A percentile compares a stretch with the other conserved stretches of the same genome.
Evolutionary conservation across 2,329 filamentous ascomycete genomes (phyloP).

Genomic region (Tolypocladium album): DNA sequence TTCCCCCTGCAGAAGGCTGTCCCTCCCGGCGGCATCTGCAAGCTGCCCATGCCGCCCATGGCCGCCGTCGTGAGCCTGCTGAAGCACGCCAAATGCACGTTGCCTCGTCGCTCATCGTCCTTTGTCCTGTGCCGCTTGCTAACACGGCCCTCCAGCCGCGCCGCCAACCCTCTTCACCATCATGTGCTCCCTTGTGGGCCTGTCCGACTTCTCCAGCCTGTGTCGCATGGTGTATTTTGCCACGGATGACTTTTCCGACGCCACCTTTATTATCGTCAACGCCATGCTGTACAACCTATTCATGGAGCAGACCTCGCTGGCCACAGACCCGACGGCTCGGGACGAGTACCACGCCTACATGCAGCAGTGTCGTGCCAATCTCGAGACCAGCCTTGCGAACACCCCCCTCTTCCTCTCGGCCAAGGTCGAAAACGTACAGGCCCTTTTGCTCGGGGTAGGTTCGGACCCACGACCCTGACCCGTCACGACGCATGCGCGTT

Average conservation of each 20-base stretch:
- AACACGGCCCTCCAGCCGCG: conserved; percentile 19
- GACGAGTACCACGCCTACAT: conserved; percentile 27
- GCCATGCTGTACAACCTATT: conserved; percentile 39
- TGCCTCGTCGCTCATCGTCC: background rate
- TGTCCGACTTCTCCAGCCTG: conserved; percentile 37
- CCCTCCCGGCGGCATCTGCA: conserved; percentile 33
- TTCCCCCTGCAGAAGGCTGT: conserved; percentile 35
- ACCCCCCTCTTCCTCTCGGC: conserved; percentile 47
- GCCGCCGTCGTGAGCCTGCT: conserved; percentile 36
- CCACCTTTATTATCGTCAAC: conserved; percentile 39
- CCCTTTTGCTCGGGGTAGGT: conserved; percentile 46
- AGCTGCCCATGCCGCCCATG: conserved; percentile 44
- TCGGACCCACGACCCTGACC: too few species aligned
- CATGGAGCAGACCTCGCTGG: conserved; percentile 31
- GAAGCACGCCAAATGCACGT: conserved; percentile 34
- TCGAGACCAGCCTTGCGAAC: conserved; percentile 38
- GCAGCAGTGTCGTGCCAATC: conserved; percentile 32
- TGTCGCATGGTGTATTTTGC: conserved; percentile 41
- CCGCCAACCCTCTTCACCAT: conserved; percentile 39
- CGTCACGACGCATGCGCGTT: background rate
- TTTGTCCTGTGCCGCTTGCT: background rate
- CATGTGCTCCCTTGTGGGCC: conserved; percentile 35
- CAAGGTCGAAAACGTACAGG: conserved; percentile 43
- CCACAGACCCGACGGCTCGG: conserved; percentile 17
- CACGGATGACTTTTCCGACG: conserved; percentile 38